Evolutionary conservation across 2,329 filamentous ascomycete species (phyloP), one percentile per base, ranked within the genome.

Genomic region (Juglanconis sp.): DNA sequence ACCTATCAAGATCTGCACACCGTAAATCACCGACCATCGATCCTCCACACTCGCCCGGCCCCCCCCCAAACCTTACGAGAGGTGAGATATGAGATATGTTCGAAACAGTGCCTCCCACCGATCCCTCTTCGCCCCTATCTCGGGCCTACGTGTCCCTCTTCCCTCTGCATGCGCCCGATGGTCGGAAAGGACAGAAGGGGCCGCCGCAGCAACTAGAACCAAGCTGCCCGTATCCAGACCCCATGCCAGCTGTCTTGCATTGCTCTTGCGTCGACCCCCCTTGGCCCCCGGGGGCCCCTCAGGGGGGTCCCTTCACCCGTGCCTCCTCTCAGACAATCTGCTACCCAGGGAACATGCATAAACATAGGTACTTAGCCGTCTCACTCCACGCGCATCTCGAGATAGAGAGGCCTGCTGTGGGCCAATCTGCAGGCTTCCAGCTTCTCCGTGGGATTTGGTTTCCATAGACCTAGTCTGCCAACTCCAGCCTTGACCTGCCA

Each of bases 171-270:
- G 36, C 35, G 40, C 40, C 52, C 53, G n/a, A 24, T 35, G 44
- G 24, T 5, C 31, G 52, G 51, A 30, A 24, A 24, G 17, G 17
- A 1, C 17, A 24, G 17, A 24, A 24, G 17, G 17, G 17, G 17
- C 17, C 17, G 17, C 17, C 17, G 17, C 17, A 24, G 17, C 17
- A 24, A 24, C 17, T 24, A 24, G 17, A 24, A 24, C 17, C 17
- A 24, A 24, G 17, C 17, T 24, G 17, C 42, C 47, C 11, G 15
- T 53, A 30, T 17, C 35, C 46, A 32, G 38, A 44, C 54, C 36
- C 54, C 34, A 49, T 61, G 60, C 60, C 60, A 62, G 56, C 60
- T 62, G 56, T 61, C 59, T 53, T 61, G 60, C 60, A 59, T 59
- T 42, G 17, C 51, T 42, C 38, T 42, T 42, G 38, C 38, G n/a